Percentiles rank a stretch among this genome's conserved stretches.
Conservation (phyloP, 2,329 filamentous ascomycete species). For the Pleoardoris graminearum region DNA sequence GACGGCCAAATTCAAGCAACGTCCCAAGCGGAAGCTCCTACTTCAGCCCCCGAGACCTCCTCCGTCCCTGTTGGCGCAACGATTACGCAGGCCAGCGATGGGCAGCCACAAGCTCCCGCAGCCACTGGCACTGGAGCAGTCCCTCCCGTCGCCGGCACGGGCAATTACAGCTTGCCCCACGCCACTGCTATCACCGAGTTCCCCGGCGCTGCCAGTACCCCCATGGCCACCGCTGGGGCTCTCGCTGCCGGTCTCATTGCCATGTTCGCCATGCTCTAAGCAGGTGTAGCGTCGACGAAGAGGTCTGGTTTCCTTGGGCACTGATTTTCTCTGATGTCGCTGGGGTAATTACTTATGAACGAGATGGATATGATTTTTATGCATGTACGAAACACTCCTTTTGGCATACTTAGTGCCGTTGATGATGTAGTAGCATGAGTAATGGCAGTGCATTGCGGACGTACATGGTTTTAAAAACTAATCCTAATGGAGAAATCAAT, state of each 20-base stretch:
- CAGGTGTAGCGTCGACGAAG: neutral
- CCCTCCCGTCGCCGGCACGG: too few relatives aligned
- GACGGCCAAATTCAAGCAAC: slow-evolving; percentile 32
- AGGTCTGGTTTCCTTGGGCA: neutral
- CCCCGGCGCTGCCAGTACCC: slow-evolving; percentile 36
- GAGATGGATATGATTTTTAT: neutral
- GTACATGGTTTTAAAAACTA: slow-evolving; percentile 3
- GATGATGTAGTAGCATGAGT: neutral
- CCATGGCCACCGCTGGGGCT: slow-evolving; percentile 26
- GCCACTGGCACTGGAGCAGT: too few relatives aligned
- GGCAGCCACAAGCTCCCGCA: slow-evolving; percentile 17
- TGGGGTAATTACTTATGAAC: neutral
- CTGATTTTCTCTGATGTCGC: neutral
- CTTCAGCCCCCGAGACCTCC: slow-evolving; percentile 20
- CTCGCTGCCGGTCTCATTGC: slow-evolving; percentile 34
- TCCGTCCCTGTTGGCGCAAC: neutral
- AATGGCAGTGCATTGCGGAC: neutral
- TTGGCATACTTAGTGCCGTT: slow-evolving; percentile 2
- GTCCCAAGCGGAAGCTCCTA: slow-evolving; percentile 1
- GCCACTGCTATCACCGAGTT: slow-evolving; percentile 26
- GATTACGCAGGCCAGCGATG: slow-evolving; percentile 13
- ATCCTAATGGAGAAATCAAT: too few relatives aligned
- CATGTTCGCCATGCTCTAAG: slow-evolving; percentile 37
- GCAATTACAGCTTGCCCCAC: slow-evolving; percentile 17
- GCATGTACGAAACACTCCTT: slow-evolving; percentile 3